Base-by-base conservation (phyloP, 345 rosid genomes). In the Lenwebbia sp. region DNA sequence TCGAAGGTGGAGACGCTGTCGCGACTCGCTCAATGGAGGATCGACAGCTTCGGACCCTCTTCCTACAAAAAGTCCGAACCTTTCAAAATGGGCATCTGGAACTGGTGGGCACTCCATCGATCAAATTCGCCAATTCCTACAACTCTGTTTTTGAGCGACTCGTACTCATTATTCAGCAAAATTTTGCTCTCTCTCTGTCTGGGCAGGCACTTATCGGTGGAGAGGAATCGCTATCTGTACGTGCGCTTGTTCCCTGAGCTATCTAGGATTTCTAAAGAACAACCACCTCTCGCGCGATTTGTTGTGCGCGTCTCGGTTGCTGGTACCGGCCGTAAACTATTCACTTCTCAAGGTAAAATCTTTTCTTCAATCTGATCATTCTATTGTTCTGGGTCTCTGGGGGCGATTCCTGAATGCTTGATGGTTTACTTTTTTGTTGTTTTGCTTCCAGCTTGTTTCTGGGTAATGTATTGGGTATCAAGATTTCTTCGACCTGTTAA, bases 81-180 rank as follows among this genome's bases (percentile, higher is more conserved):
- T 78, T 97, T 97, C 92, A 93, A 90, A 87, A 90, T 95, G 86
- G 99, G 99, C 84, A 94, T 95, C 87, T 97, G 99, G 99, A 97
- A 93, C 92, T 97, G 99, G 98, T 95, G 88, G 87, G 49, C 7
- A 14, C 26, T 52, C 14, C 33, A 15, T 12, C 58, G 23, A 6
- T 30, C 84, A 7, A 7, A n/a, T 51, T 85, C 54, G 47, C 50
- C 58, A 17, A 28, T 86, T n/a, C 51, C 37, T 14, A 25, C 52
- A 5, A 3, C 60, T 49, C 30, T 44, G 52, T 15, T 49, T 13
- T 30, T 41, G 40, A 13, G 30, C 54, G 13, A 28, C 54, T 58
- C 15, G 28, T 21, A 7, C 23, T 54, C 26, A 47, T 44, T 28
- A 47, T 44, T 28, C 40, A 1, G 19, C 6, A n/a, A 21, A 74